phyloP scores from a whole-genome alignment of 352 stramenopile genomes.

The Pythium diclinum region DNA sequence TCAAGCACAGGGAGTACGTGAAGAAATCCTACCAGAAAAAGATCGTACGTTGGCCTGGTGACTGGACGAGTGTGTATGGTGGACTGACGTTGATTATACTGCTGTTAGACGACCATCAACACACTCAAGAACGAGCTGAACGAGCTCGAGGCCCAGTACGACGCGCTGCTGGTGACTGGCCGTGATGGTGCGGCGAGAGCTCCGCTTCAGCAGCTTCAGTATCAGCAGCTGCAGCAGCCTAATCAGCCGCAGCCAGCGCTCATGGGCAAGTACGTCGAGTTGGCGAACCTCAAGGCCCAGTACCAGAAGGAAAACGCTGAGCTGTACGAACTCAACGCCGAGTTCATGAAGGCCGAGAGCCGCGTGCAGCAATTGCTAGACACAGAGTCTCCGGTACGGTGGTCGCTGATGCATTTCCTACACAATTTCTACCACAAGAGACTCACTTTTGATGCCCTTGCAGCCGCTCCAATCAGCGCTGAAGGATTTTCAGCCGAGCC shows the following conservation, averaged over 20 bases:
- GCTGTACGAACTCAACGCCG: conserved; percentile 46
- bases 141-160: conserved; percentile 45
- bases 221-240: neutral
- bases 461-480: neutral
- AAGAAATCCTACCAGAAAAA: conserved; percentile 76
- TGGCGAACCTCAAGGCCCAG: conserved; percentile 41
- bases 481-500: neutral
- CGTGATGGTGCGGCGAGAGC: neutral
- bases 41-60: conserved; percentile 35
- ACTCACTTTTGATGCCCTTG: neutral
- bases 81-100: neutral
- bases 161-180: conserved; percentile 28
- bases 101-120: conserved; percentile 41
- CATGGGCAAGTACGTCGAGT: conserved; percentile 45
- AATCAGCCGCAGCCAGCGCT: conserved; percentile 12
- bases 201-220: neutral
- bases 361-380: conserved; percentile 56
- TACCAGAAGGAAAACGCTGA: conserved; percentile 54
- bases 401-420: no score
- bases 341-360: conserved; percentile 49
- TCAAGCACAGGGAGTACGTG: conserved; percentile 66
- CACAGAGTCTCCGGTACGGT: conserved; percentile 28
- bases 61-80: neutral
- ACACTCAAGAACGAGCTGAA: conserved; percentile 46
- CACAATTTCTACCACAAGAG: neutral